Conservation (phyloP, 2,329 filamentous ascomycete species). For the Hypoxylon sp. region DNA sequence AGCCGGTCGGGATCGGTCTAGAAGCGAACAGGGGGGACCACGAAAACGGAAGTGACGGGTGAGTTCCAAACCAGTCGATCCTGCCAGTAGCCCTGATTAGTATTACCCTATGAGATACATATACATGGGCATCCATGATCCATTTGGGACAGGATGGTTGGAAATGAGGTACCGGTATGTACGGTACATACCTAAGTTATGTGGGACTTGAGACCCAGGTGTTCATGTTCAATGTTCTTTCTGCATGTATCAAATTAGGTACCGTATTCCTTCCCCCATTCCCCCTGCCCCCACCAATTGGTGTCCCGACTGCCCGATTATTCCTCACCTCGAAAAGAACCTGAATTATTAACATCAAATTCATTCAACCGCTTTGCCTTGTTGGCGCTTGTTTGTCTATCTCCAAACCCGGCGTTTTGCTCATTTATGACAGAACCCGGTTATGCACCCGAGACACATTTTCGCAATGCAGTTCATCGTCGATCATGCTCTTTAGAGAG, state of each 20-base stretch:
- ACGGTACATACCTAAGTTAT: not conserved
- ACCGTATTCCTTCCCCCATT: not conserved
- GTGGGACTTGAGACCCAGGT: too few species aligned
- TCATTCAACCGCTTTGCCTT: conserved; percentile 15
- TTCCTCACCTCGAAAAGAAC: conserved; percentile 1
- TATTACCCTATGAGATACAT: conserved; percentile 1
- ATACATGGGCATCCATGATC: too few species aligned
- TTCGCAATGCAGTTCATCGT: conserved; percentile 40
- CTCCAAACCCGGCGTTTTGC: conserved; percentile 37
- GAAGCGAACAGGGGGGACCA: conserved; percentile 20
- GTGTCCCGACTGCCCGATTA: not conserved
- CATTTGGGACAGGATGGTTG: not conserved
- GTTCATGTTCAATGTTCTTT: too few species aligned
- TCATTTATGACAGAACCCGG: conserved; percentile 43
- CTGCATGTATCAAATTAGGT: not conserved
- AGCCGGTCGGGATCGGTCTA: conserved; percentile 36
- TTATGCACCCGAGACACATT: conserved; percentile 26
- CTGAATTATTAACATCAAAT: not conserved
- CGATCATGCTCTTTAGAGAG: conserved; percentile 34
- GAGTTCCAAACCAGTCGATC: conserved; percentile 43
- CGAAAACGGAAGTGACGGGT: conserved; percentile 40
- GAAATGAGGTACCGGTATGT: not conserved
- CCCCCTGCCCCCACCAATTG: conserved; percentile 34
- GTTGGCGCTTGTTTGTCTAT: conserved; percentile 31
- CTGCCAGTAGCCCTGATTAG: conserved; percentile 1